phyloP scores from a whole-genome alignment of 345 rosid species.

The Lumnitzera littorea region DNA sequence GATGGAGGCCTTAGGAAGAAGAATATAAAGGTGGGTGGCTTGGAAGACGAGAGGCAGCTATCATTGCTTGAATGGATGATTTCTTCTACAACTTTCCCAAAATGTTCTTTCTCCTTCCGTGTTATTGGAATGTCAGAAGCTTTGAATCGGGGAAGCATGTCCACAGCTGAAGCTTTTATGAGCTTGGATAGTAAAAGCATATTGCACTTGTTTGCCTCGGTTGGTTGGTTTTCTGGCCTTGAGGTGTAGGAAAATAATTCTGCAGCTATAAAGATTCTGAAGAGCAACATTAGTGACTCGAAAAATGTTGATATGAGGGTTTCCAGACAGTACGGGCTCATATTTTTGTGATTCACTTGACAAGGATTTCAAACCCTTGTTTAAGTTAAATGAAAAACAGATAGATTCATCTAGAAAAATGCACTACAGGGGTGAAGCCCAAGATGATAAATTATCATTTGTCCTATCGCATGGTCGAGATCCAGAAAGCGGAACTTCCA shows the following conservation, averaged over 20 bases:
- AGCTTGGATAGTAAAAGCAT: constrained; percentile 88
- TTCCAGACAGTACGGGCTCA: constrained; percentile 79
- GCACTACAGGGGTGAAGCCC: constrained; percentile 40
- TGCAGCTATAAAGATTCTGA: constrained; percentile 64
- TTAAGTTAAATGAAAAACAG: constrained; percentile 63
- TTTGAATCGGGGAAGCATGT: constrained; percentile 73
- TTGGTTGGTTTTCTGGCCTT: constrained; percentile 85
- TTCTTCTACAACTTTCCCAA: constrained; percentile 15
- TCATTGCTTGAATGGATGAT: too few species aligned
- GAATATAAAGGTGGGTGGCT: too few species aligned
- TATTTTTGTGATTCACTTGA: constrained; percentile 84
- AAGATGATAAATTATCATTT: too few species aligned
- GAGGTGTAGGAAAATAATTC: constrained; percentile 78
- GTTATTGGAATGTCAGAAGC: constrained; percentile 74
- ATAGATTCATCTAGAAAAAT: constrained; percentile 45
- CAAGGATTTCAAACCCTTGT: constrained; percentile 85
- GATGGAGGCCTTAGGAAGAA: too few species aligned
- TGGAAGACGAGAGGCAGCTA: too few species aligned
- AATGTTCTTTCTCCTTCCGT: constrained; percentile 50
- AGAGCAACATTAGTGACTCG: constrained; percentile 49
- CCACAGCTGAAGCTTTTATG: constrained; percentile 72
- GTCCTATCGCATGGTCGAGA: too few species aligned
- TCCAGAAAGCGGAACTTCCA: too few species aligned
- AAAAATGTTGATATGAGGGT: constrained; percentile 65
- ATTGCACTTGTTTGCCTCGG: constrained; percentile 71